Evolutionary conservation across 768 basidiomycete species (phyloP), one percentile per base, ranked within the genome.

Genomic region (Epithele typhae): DNA sequence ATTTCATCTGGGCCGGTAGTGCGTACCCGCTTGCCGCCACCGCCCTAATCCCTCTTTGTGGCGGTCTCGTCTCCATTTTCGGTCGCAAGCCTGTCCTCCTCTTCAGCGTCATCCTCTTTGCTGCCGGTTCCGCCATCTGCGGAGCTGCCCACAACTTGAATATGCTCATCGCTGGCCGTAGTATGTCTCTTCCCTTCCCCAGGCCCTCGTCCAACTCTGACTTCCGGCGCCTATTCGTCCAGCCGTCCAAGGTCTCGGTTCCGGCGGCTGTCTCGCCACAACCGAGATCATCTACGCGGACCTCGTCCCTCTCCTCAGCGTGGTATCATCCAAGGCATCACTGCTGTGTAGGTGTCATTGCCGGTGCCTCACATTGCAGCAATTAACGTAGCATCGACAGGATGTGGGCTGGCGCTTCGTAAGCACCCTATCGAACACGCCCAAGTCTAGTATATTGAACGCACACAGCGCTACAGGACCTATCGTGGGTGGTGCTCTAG

Each of bases 111-210:
- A 21, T 58, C 0, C 45, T 65, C 23, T 70, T 72, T 43, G 67
- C 69, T 0, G 21, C 71, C n/a, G 73, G 74, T 0, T 66, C 64
- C 10, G 72, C 68, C 0, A 21, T 75, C 2, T 62, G 61, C 11
- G 74, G 70, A 0, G 59, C 67, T 0, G 68, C 71, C 0, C 56
- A 66, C 35, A 67, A 46, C 39, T 71, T 75, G 70, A 49, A 55
- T 7, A 66, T 67, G 65, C 49, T 72, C 2, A 73, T 75, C 38
- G 68, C 62, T 7, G 70, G 66, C 0, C 55, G 73, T 19, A 57
- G 55, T 38, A 30, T 45, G 25, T 49, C 52, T 35, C 3, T 21
- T 7, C 14, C 3, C 14, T 11, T 40, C 7, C 14, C 11, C 21
- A 22, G 30, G 8, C 10, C 12, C n/a, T 15, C n/a, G 7, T 37